Base-by-base conservation (phyloP, 2,329 filamentous ascomycete species). In the Pseudogymnoascus sp. region DNA sequence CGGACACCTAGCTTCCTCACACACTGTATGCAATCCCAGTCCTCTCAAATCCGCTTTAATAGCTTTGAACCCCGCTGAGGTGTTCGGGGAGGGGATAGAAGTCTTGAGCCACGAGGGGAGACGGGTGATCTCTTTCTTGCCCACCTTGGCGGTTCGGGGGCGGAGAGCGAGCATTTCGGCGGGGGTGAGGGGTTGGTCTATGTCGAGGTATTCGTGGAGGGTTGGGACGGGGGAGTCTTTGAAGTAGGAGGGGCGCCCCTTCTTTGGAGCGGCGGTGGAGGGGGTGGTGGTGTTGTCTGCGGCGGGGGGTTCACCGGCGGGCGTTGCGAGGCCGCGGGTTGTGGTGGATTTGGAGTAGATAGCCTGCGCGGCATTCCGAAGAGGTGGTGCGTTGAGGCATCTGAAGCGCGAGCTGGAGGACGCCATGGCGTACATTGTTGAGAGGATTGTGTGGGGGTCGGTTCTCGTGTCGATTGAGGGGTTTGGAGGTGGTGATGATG, bases 71-170 rank as follows among this genome's bases (percentile, higher is more conserved):
- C 95, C 95, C 63, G 84, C 66, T 0, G 29, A 33, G 25, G 80
- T 76, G 73, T 85, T 89, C 65, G 88, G 88, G 10, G 86, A 85
- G 0, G 94, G 94, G 62, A 99, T 94, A 1, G 92, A 90, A 21
- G 93, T 99, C 81, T 97, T 97, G 66, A 99, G 84, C 94, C 94
- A 99, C 68, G 88, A 84, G 17, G 94, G 94, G 58, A 99, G 80
- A 58, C 94, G 86, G 12, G 85, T 88, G 69, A 88, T 84, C 68
- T 84, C 86, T 67, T 79, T 80, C 73, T 85, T 84, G 38, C 85
- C 85, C 68, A 88, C 85, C 71, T 86, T 79, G 67, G 83, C 85
- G 39, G 85, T 88, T n/a, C 71, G 69, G 2, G 51, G 51, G 67
- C 81, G 80, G 42, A 87, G 77, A 62, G 80, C 78, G 72, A 85